Evolutionary conservation across 495 filamentous ascomycete species (phyloP), one percentile per base, ranked within the genome.

Genomic region (Tricharina praecox): DNA sequence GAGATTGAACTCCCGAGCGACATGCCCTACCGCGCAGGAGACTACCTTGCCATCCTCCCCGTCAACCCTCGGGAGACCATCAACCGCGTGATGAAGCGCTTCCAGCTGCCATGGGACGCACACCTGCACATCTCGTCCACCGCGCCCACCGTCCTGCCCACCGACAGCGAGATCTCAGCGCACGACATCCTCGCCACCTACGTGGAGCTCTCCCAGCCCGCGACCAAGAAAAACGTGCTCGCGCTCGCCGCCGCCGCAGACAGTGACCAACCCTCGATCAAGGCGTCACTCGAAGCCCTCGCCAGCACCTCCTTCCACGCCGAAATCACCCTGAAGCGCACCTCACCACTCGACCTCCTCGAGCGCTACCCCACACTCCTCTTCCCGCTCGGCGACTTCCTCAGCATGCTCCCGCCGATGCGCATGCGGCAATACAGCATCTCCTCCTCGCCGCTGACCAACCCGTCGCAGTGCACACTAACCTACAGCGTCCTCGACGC

Each of bases 351-450:
- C 13, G 77, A 81, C 45, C 61, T 86, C 2, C 68, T 85, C 1
- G 73, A 76, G 48, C 65, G 66, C 23, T 76, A 75, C 58, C 66
- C 75, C 0, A 54, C 65, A 5, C 64, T 78, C 48, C 56, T 68
- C 1, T 60, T 83, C 0, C 66, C 79, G 0, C 67, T 86, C 28
- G 68, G 69, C 20, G 58, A 68, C 16, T 85, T 78, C 66, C 72
- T 86, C 18, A 62, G 70, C 16, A 75, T 83, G 64, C 72, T 85
- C 0, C 78, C 78, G 0, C 79, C 79, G 0, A 78, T 88, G 72
- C 77, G 78, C 18, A 70, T 78, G 13, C 73, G 82, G 10, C 78
- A 82, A 58, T 88, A 86, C 61, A 81, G 74, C 30, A 84, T 88
- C 63, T 85, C 81, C 13, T 85, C 81, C 0, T 85, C 81, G 0